These are phyloP conservation scores for Silene latifolia DNA, from an alignment of 148 eudicot species.

Conservation along the genomic window DNA sequence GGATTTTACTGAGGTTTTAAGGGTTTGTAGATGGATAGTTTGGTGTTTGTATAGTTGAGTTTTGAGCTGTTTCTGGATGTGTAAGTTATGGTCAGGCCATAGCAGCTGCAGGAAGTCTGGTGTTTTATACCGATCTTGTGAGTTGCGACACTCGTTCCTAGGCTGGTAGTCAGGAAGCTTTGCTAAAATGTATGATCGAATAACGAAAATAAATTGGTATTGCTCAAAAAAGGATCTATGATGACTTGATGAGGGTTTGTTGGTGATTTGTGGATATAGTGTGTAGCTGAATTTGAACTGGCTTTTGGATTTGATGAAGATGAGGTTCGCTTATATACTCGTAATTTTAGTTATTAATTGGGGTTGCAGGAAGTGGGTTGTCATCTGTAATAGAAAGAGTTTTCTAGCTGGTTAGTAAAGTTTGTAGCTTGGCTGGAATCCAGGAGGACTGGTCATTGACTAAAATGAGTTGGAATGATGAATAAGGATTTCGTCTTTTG, in stretches of 20 bases:
- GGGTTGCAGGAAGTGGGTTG: not conserved
- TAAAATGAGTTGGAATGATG: conserved; percentile 2
- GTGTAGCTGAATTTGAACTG: not conserved
- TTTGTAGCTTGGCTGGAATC: not conserved
- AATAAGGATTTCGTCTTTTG: not conserved
- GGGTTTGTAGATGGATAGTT: not conserved
- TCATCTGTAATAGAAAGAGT: not conserved
- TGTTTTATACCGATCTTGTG: not conserved
- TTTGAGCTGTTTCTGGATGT: not conserved
- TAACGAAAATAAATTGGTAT: not conserved
- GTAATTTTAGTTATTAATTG: not conserved
- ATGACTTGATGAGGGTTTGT: not conserved
- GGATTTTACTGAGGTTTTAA: not conserved
- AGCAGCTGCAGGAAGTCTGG: not conserved
- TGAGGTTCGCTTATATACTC: not conserved
- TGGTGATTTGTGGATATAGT: not conserved
- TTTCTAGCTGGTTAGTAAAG: not conserved
- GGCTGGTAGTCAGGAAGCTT: not conserved
- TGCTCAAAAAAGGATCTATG: not conserved
- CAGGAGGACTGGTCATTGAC: not conserved
- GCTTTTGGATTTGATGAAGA: not conserved
- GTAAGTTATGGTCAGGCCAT: not conserved
- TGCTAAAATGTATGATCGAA: not conserved
- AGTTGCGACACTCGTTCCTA: not conserved
- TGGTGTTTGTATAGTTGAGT: not conserved